phyloP scores from a whole-genome alignment of 164 flowering plant genomes.

The Tetrastigma voinierianum region DNA sequence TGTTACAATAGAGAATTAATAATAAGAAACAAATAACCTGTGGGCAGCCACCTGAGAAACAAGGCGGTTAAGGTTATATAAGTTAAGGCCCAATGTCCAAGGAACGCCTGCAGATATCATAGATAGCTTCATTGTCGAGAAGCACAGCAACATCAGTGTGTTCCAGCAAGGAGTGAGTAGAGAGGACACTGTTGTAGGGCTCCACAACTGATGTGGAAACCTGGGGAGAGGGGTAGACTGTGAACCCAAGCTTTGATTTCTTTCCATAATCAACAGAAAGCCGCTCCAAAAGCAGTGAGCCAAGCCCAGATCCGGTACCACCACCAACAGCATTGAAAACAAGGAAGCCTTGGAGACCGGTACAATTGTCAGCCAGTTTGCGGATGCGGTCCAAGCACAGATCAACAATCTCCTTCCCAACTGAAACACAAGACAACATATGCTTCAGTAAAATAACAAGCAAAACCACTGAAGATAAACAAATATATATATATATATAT shows the following conservation, averaged over 20 bases:
- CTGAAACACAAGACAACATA: slow-evolving; percentile 30
- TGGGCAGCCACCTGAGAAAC: slow-evolving; percentile 47
- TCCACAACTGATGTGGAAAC: slow-evolving; percentile 87
- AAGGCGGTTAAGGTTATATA: slow-evolving; percentile 59
- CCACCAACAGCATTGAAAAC: slow-evolving; percentile 83
- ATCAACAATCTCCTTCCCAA: slow-evolving; percentile 82
- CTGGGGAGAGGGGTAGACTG: slow-evolving; percentile 78
- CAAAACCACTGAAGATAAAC: too few relatives aligned
- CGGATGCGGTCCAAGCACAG: slow-evolving; percentile 73
- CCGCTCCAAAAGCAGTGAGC: slow-evolving; percentile 73
- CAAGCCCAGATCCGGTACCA: slow-evolving; percentile 83
- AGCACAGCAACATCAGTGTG: slow-evolving; percentile 80
- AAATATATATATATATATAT: too few relatives aligned
- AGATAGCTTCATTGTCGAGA: slow-evolving; percentile 75
- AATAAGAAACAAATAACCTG: too few relatives aligned
- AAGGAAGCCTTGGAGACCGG: slow-evolving; percentile 80
- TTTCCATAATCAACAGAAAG: slow-evolving; percentile 77
- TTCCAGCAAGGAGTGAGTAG: slow-evolving; percentile 73
- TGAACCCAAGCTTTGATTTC: slow-evolving; percentile 76
- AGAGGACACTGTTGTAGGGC: slow-evolving; percentile 84
- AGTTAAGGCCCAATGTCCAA: slow-evolving; percentile 69
- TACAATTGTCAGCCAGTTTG: slow-evolving; percentile 79
- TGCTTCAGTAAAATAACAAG: background rate
- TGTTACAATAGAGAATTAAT: too few relatives aligned
- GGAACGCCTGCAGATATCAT: slow-evolving; percentile 76